Evolutionary conservation across 2,329 filamentous ascomycete species (phyloP).

Genomic region (Trematosphaeria pertusa): DNA sequence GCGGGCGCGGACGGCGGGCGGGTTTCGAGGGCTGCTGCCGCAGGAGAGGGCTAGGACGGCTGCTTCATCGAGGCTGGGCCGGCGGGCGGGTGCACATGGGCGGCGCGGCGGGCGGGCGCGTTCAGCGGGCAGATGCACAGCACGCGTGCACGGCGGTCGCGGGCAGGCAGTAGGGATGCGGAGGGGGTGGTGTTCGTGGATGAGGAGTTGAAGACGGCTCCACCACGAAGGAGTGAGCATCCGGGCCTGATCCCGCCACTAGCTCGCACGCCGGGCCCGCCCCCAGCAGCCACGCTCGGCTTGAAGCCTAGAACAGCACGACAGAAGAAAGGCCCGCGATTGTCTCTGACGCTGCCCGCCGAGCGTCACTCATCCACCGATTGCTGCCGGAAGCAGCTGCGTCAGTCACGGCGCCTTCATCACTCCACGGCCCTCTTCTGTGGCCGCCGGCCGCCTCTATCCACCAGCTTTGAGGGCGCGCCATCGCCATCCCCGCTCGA

Average conservation of each 20-base stretch:
- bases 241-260: constrained; percentile 11
- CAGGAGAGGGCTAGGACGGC: constrained; percentile 43
- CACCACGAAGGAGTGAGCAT: constrained; percentile 12
- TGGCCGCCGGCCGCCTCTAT: too few species aligned
- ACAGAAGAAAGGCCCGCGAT: constrained; percentile 3
- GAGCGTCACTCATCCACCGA: too few species aligned
- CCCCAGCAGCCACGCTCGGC: constrained; percentile 11
- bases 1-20: constrained; percentile 19
- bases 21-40: constrained; percentile 38
- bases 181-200: constrained; percentile 5
- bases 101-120: constrained; percentile 14
- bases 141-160: background rate
- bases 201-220: constrained; percentile 20
- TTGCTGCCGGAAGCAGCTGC: too few species aligned
- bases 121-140: constrained; percentile 7
- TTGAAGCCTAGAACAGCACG: constrained; percentile 13
- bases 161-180: constrained; percentile 6
- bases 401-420: too few species aligned
- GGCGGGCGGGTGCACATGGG: constrained; percentile 18
- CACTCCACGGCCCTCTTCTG: too few species aligned
- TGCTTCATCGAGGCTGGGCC: constrained; percentile 47
- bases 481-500: too few species aligned
- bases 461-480: too few species aligned
- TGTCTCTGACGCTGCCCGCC: background rate
- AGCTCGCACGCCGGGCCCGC: constrained; percentile 7